Conservation (phyloP, 208 protist species). For the Polymyxa betae region DNA sequence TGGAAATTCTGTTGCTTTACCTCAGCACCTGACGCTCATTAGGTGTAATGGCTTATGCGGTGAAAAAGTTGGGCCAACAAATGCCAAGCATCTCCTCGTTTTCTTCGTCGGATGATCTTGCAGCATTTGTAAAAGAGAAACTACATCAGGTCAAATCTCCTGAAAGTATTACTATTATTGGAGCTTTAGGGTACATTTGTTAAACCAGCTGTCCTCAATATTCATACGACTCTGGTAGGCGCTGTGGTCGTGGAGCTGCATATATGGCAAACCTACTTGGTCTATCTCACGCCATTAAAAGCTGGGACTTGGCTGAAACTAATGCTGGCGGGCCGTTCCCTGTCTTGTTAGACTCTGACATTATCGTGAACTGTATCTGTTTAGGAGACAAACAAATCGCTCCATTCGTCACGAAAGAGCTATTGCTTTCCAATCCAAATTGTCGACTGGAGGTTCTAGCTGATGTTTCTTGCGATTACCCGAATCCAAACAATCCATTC, state of each 20-base stretch:
- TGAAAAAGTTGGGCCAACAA: background rate
- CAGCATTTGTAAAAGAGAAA: background rate
- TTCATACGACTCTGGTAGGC: background rate
- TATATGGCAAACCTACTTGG: background rate
- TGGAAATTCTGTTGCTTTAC: background rate
- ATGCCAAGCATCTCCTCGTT: background rate
- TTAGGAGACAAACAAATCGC: slow-evolving; percentile 17
- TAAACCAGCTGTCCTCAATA: background rate
- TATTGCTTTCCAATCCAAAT: background rate
- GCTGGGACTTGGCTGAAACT: background rate
- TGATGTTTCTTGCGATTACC: slow-evolving; percentile 49
- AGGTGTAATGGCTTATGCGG: background rate
- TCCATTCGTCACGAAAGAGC: slow-evolving; percentile 46
- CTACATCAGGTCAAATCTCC: background rate
- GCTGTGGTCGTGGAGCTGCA: background rate
- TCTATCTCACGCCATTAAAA: background rate
- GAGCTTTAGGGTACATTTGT: background rate
- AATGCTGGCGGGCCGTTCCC: background rate
- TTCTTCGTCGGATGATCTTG: background rate
- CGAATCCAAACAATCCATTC: slow-evolving; percentile 57
- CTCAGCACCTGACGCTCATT: background rate
- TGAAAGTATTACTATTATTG: background rate
- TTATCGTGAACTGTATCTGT: slow-evolving; percentile 55
- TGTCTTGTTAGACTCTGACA: slow-evolving; percentile 1
- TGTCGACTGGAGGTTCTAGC: background rate